These are phyloP conservation scores for Penicillium sp. DNA, from an alignment of 2,329 filamentous ascomycete species.

Conservation along the genomic window DNA sequence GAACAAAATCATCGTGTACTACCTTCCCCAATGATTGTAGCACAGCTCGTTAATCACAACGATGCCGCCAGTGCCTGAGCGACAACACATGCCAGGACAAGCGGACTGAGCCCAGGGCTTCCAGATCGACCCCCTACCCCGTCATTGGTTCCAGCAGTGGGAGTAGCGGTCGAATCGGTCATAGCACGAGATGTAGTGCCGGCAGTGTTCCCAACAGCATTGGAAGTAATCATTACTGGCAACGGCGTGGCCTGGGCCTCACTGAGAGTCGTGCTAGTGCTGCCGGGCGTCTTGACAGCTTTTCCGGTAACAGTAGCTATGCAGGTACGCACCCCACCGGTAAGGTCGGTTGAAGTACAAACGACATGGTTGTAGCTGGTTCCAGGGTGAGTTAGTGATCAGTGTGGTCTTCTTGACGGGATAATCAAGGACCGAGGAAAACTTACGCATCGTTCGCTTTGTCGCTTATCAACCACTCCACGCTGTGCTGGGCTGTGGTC, in stretches of 20 bases:
- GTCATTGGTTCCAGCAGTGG: background rate
- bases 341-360: conserved; percentile 21
- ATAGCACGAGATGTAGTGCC: background rate
- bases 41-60: background rate
- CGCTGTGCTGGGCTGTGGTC: conserved; percentile 17
- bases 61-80: background rate
- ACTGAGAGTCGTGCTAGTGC: conserved; percentile 8
- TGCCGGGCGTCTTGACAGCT: conserved; percentile 16
- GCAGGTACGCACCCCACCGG: conserved; percentile 22
- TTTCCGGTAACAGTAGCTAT: conserved; percentile 14
- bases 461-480: conserved; percentile 13
- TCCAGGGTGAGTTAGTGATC: background rate
- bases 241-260: conserved; percentile 11
- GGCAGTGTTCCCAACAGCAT: conserved; percentile 4
- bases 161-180: background rate
- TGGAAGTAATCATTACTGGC: conserved; percentile 24
- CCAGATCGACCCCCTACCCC: background rate
- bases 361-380: conserved; percentile 14
- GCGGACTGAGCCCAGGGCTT: background rate
- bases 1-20: no score
- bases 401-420: rapidly evolving
- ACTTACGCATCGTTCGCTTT: conserved; percentile 10
- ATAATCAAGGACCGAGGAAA: no score
- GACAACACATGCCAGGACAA: background rate
- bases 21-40: no score